phyloP scores from a whole-genome alignment of 371 early-diverging fungal species.

The Cokeromyces recurvatus region DNA sequence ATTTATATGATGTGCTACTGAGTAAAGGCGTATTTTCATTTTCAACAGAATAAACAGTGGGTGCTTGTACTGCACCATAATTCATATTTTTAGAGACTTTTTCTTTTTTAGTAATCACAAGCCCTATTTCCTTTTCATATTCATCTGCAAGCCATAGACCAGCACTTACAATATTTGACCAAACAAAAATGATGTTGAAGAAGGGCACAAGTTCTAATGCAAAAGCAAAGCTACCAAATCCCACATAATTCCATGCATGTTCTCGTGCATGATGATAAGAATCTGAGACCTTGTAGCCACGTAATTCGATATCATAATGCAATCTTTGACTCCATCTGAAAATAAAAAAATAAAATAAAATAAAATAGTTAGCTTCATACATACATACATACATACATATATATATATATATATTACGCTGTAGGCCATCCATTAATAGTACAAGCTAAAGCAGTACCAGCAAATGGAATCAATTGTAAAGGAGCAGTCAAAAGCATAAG shows the following conservation, averaged over 20 bases:
- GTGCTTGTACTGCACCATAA: conserved; percentile 3
- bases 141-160: conserved; percentile 61
- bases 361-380: no score
- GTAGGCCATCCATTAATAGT: conserved; percentile 40
- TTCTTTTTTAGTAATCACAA: neutral
- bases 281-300: conserved; percentile 29
- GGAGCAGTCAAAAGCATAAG: conserved; percentile 42
- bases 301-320: conserved; percentile 43
- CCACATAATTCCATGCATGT: conserved; percentile 25
- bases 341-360: neutral
- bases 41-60: neutral
- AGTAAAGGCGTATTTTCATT: conserved; percentile 13
- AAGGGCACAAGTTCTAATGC: conserved; percentile 58
- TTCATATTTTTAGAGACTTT: neutral
- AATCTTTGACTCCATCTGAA: conserved; percentile 34
- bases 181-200: conserved; percentile 53
- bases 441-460: conserved; percentile 41
- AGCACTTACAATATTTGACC: conserved; percentile 66
- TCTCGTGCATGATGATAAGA: conserved; percentile 20
- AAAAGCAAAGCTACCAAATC: conserved; percentile 53
- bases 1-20: no score
- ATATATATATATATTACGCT: conserved; percentile 20
- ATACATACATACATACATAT: no score
- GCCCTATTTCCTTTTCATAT: conserved; percentile 19
- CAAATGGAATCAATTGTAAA: conserved; percentile 44